Conservation (phyloP, 306 rosid genomes). For the Prunus mongolica region DNA sequence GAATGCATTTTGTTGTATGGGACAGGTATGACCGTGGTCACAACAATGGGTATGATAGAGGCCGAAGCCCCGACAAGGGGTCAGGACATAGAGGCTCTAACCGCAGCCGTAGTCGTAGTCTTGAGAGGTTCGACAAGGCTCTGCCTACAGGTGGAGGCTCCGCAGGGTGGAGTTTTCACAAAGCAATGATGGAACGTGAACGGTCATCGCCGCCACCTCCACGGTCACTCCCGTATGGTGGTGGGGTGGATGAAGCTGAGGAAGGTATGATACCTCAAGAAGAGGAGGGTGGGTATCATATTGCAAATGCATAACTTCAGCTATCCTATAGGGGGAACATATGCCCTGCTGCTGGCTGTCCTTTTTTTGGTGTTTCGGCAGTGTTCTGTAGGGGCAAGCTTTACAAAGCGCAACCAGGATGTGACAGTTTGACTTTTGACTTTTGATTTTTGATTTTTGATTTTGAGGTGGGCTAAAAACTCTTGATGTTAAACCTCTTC, state of each 20-base stretch:
- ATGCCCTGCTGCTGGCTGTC: background rate
- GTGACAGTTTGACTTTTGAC: too few species aligned
- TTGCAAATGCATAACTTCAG: background rate
- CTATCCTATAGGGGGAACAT: background rate
- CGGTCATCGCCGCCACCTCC: conserved; percentile 25
- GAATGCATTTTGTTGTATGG: conserved; percentile 14
- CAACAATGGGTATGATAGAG: conserved; percentile 28
- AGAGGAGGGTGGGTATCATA: background rate
- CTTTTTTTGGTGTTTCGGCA: too few species aligned
- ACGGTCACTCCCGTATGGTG: too few species aligned
- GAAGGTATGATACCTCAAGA: conserved; percentile 67
- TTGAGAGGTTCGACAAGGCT: conserved; percentile 42
- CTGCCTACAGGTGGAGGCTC: conserved; percentile 27
- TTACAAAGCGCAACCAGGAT: too few species aligned
- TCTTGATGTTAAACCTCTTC: too few species aligned
- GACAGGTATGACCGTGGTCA: conserved; percentile 42
- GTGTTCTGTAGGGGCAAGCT: too few species aligned
- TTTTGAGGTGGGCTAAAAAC: too few species aligned
- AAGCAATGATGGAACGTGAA: conserved; percentile 59
- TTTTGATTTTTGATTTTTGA: too few species aligned
- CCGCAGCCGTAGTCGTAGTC: conserved; percentile 72
- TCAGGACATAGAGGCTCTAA: conserved; percentile 36
- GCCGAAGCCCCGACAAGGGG: conserved; percentile 59
- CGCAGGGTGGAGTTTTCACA: conserved; percentile 58
- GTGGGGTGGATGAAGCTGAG: conserved; percentile 57